Base-by-base conservation (phyloP, 2,329 filamentous ascomycete species). In the Clarireedia monteithiana region DNA sequence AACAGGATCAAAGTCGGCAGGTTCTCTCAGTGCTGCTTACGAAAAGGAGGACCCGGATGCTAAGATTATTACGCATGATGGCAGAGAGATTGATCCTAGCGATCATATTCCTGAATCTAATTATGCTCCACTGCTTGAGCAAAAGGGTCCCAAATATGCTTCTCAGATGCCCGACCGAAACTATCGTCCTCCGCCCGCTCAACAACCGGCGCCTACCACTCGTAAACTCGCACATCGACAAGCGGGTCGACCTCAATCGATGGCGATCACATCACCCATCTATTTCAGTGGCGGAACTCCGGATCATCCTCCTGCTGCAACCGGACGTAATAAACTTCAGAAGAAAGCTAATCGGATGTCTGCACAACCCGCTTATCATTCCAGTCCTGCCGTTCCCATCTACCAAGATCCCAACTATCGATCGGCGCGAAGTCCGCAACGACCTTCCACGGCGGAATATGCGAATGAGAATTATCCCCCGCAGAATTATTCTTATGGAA, bases 1-100 rank as follows among this genome's bases (percentile, higher is more conserved):
- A 17, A 71, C 70, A 4, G 61, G 78, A 15, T 71, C 73, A 27
- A 51, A 55, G n/a, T 63, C 66, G 27, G 59, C 62, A 9, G 55
- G 58, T 30, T 64, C 64, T 45, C 30, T 68, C 7, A 66, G 64
- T 30, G 63, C 63, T 20, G 63, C 59, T 47, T 68, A 69, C 54
- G 63, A 67, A 23, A 63, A 62, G 17, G 58, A 64, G 7, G 81
- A 83, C 53, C 72, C 76, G 0, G 77, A 80, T 51, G 84, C 82
- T 7, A 89, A 89, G 65, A 89, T 91, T 59, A 83, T 91, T 53
- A 86, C 83, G 1, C 79, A 87, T 60, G 86, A 90, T 66, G 88
- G 88, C 6, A 79, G 85, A 55, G 85, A 90, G 64, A 80, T 92
- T 55, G 88, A 92, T 66, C 88, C 88, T 1, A 89, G 86, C 0